phyloP scores from a whole-genome alignment of 768 basidiomycete species.

The Mycena metata region DNA sequence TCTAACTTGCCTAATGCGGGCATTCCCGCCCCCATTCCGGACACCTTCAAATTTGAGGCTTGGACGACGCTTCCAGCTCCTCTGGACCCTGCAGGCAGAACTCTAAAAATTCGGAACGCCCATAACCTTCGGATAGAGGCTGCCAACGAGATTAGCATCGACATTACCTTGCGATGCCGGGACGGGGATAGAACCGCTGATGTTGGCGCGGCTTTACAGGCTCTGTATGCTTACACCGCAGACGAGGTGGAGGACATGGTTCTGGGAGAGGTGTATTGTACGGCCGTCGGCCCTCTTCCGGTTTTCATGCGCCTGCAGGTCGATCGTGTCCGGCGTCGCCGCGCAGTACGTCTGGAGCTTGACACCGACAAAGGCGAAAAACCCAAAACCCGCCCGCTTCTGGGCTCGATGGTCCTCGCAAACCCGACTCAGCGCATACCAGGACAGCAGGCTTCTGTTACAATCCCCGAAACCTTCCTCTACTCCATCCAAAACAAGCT shows the following conservation, averaged over 20 bases:
- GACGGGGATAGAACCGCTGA: constrained; percentile 8
- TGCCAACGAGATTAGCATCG: constrained; percentile 18
- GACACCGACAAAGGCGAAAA: constrained; percentile 2
- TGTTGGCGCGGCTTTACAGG: not conserved
- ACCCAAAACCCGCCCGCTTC: not conserved
- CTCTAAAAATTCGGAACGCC: not conserved
- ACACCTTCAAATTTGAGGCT: constrained; percentile 21
- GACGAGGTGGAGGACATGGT: constrained; percentile 22
- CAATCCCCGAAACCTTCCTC: not conserved
- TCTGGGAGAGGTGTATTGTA: not conserved
- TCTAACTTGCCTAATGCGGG: constrained; percentile 20
- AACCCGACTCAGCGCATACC: constrained; percentile 1
- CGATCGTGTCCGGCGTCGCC: constrained; percentile 1
- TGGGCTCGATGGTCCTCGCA: constrained; percentile 16
- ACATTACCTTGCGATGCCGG: constrained; percentile 5
- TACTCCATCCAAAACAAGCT: constrained; percentile 9
- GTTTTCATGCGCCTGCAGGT: constrained; percentile 16
- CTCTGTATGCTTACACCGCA: not conserved
- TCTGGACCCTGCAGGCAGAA: constrained; percentile 14
- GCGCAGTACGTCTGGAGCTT: not conserved
- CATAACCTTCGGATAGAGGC: constrained; percentile 2
- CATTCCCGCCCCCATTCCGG: constrained; percentile 17
- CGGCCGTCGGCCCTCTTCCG: constrained; percentile 9
- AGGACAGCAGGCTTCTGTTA: not conserved
- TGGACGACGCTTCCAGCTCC: not conserved